Conservation (phyloP, 352 stramenopile species). For the Globisporangium spiculum region DNA sequence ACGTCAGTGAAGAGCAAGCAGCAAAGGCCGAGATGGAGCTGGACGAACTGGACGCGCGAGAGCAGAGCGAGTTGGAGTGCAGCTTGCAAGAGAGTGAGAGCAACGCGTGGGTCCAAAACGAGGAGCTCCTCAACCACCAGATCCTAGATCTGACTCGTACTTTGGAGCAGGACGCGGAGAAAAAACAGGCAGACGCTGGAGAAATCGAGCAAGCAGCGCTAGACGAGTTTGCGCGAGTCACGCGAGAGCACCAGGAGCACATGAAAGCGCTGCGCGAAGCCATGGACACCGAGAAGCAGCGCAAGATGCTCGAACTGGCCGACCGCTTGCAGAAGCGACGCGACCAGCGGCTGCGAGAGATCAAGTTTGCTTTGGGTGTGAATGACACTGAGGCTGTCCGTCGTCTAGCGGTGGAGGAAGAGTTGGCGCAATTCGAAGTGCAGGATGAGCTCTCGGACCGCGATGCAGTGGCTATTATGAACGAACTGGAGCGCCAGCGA, state of each 20-base stretch:
- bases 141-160: neutral
- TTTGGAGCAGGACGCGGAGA: conserved; percentile 17
- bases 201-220: conserved; percentile 22
- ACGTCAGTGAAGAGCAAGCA: neutral
- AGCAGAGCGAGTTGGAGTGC: neutral
- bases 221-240: conserved; percentile 28
- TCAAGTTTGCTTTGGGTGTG: neutral
- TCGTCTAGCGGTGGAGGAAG: conserved; percentile 1
- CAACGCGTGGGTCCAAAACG: neutral
- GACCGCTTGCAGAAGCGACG: conserved; percentile 19
- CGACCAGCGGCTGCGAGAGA: conserved; percentile 2
- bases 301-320: conserved; percentile 22
- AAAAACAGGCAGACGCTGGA: conserved; percentile 12
- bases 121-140: conserved; percentile 1
- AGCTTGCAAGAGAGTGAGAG: conserved; percentile 8
- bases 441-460: neutral
- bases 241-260: conserved; percentile 23
- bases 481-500: conserved; percentile 6
- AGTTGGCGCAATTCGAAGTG: neutral
- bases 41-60: conserved; percentile 4
- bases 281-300: conserved; percentile 25
- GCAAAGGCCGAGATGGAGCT: neutral
- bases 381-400: neutral
- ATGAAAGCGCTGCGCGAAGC: conserved; percentile 18
- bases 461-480: neutral